Conservation (phyloP, 2,329 filamentous ascomycete genomes). For the Fusarium sororula region DNA sequence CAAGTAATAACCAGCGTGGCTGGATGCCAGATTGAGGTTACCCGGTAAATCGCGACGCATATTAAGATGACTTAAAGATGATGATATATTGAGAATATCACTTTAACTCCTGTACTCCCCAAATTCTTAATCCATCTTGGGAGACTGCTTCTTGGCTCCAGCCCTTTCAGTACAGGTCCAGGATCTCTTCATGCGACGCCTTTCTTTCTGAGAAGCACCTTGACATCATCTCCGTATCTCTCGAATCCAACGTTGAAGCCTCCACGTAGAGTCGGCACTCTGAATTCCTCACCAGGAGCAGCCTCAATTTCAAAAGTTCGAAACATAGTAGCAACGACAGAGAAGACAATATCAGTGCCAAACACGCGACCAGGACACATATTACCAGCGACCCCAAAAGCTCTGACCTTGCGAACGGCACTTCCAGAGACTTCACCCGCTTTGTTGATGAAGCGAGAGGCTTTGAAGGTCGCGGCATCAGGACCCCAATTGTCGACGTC, state of each 20-base stretch:
- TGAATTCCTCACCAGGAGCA: conserved; percentile 26
- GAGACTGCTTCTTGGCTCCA: too few relatives aligned
- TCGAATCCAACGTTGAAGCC: conserved; percentile 47
- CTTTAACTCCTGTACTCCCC: not conserved
- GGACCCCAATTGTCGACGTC: conserved; percentile 42
- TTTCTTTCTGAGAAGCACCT: conserved; percentile 36
- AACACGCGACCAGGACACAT: conserved; percentile 45
- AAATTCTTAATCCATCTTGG: not conserved
- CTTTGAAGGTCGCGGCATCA: conserved; percentile 40
- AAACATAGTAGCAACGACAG: conserved; percentile 40
- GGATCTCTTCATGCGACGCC: not conserved
- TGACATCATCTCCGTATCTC: conserved; percentile 42
- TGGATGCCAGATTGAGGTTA: too few relatives aligned
- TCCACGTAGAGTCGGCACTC: conserved; percentile 34
- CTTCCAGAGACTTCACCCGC: conserved; percentile 33
- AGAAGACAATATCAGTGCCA: conserved; percentile 44
- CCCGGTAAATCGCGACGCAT: rapidly evolving
- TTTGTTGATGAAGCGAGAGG: conserved; percentile 42
- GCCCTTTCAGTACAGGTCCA: too few relatives aligned
- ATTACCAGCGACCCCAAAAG: conserved; percentile 47
- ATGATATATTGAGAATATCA: not conserved
- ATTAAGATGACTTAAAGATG: rapidly evolving
- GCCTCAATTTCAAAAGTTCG: conserved; percentile 41
- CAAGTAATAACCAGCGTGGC: not conserved
- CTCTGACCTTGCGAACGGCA: conserved; percentile 41